These are phyloP conservation scores for Breynia disticha DNA, from an alignment of 441 rosid genomes.

Conservation along the genomic window DNA sequence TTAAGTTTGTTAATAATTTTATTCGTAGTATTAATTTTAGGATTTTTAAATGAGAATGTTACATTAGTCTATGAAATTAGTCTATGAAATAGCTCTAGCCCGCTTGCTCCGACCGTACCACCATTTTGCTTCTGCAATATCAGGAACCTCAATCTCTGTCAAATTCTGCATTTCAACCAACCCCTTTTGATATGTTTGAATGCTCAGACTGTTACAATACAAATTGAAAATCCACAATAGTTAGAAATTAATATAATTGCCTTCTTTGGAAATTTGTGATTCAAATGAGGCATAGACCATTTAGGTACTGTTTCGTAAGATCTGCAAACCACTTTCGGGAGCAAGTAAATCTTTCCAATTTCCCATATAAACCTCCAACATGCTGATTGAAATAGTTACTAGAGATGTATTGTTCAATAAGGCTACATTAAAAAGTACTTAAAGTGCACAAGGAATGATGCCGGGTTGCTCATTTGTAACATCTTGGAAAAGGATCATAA, in stretches of 20 bases:
- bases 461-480: conserved; percentile 60
- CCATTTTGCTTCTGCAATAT: conserved; percentile 56
- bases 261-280: neutral
- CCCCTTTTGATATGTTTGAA: conserved; percentile 81
- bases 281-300: neutral
- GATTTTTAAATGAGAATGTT: no score
- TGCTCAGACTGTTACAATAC: conserved; percentile 62
- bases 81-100: conserved; percentile 71
- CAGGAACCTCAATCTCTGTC: conserved; percentile 56
- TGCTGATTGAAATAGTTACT: conserved; percentile 67
- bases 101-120: conserved; percentile 75
- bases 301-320: conserved; percentile 41
- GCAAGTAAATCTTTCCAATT: conserved; percentile 62
- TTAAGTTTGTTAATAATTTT: no score
- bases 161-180: conserved; percentile 65
- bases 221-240: conserved; percentile 16
- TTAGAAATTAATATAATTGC: no score
- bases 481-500: conserved; percentile 37
- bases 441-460: conserved; percentile 66
- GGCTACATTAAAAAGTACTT: conserved; percentile 48
- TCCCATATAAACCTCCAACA: conserved; percentile 93
- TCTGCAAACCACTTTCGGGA: conserved; percentile 39
- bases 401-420: conserved; percentile 36
- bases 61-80: no score
- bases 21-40: no score